phyloP scores from a whole-genome alignment of 208 protist genomes.

The Leishmania aethiopica region DNA sequence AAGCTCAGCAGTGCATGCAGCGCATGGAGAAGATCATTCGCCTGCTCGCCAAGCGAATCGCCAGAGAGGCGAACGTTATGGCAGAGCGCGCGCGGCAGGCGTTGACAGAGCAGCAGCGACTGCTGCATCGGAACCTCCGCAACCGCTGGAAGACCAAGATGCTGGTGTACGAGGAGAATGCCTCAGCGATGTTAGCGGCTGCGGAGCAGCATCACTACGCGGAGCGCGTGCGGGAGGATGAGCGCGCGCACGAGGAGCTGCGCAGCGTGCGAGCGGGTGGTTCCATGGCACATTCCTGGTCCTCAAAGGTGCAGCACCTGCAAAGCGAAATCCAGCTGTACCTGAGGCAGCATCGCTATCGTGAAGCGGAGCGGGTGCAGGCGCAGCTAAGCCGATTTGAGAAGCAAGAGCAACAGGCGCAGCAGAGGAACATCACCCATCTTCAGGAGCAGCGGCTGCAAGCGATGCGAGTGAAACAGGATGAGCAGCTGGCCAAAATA shows the following conservation, averaged over 20 bases:
- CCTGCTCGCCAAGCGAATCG: slow-evolving; percentile 43
- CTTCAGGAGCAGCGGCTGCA: slow-evolving; percentile 30
- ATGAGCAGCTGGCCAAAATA: slow-evolving; percentile 7
- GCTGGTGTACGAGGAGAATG: slow-evolving; percentile 39
- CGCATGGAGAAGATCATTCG: slow-evolving; percentile 52
- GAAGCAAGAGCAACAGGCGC: slow-evolving; percentile 30
- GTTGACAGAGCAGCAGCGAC: slow-evolving; percentile 35
- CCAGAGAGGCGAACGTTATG: slow-evolving; percentile 27
- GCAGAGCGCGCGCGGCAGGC: slow-evolving; percentile 28
- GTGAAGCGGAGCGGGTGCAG: slow-evolving; percentile 40
- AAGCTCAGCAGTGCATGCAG: slow-evolving; percentile 51
- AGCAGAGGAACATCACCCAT: slow-evolving; percentile 23
- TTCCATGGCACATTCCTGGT: slow-evolving; percentile 1
- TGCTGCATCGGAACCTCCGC: slow-evolving; percentile 43
- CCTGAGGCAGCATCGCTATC: slow-evolving; percentile 45
- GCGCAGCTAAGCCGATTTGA: slow-evolving; percentile 31
- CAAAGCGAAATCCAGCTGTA: slow-evolving; percentile 32
- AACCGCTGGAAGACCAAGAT: slow-evolving; percentile 43
- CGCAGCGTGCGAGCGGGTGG: not conserved
- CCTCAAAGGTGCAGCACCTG: slow-evolving; percentile 25
- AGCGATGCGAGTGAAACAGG: slow-evolving; percentile 12
- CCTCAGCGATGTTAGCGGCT: slow-evolving; percentile 27
- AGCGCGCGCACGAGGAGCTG: slow-evolving; percentile 4
- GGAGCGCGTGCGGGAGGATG: slow-evolving; percentile 36
- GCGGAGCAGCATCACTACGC: slow-evolving; percentile 36